Base-by-base conservation (phyloP, 768 basidiomycete species). In the Psilocybe subaeruginosa region DNA sequence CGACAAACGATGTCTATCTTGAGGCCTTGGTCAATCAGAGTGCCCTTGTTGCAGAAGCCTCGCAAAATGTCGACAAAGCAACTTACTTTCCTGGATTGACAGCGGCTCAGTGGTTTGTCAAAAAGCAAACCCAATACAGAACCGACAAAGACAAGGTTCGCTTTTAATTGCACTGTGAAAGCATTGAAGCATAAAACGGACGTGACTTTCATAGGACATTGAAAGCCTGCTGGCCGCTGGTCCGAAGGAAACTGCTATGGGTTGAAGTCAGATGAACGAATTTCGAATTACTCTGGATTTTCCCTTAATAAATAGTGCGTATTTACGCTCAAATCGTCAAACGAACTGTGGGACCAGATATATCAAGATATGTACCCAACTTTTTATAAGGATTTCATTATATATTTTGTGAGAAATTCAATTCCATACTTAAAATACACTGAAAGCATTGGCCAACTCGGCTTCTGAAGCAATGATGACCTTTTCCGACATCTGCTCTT, bases 11-110 rank as follows among this genome's bases (percentile, higher is more conserved):
- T 6, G 73, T 78, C 37, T 59, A 76, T 2, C 79, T 87, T 8
- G 77, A 75, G 23, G 77, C 85, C 4, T 70, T 87, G 29, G 67
- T 72, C 2, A 75, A 82, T 12, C 71, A 80, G 7, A 86, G 84
- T 54, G 57, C 72, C 0, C 41, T 79, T 4, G 78, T 88, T n/a
- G 78, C 78, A 9, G 76, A 80, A 3, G 77, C 83, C 7, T 74
- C 73, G 8, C 71, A 66, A 47, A 69, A 64, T 12, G 16, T 66
- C 0, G 67, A 74, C 5, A 63, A 60, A 9, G 49, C 31, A 3
- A 47, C 52, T 8, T 69, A 64, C 31, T 58, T 69, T 30, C 59
- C 73, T 23, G 71, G 69, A 11, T 65, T 67, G 17, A 72, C 70
- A 2, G 68, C 74, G 4, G 64, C 62, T 1, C 67, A 73, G 49